Conservation (phyloP, 352 stramenopile genomes). For the Sclerospora graminicola region DNA sequence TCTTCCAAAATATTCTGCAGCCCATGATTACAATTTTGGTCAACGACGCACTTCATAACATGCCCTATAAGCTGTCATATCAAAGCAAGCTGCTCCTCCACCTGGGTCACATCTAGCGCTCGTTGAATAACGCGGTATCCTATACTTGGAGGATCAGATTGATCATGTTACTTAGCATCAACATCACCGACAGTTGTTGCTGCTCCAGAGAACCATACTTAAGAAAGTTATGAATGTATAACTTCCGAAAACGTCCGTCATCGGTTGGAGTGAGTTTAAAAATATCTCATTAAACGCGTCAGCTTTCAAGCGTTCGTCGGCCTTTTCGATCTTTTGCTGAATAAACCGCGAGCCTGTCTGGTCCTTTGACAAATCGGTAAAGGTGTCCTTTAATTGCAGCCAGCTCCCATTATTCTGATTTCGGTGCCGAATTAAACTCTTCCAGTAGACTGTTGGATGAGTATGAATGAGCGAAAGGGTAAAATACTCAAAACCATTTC, state of each 20-base stretch:
- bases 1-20: conserved; percentile 91
- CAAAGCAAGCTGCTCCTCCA: conserved; percentile 62
- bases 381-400: conserved; percentile 75
- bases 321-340: conserved; percentile 83
- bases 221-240: conserved; percentile 98
- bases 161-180: conserved; percentile 92
- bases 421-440: conserved; percentile 61
- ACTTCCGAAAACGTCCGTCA: conserved; percentile 97
- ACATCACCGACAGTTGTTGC: conserved; percentile 69
- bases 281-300: conserved; percentile 81
- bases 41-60: conserved; percentile 90
- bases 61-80: conserved; percentile 74
- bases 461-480: conserved; percentile 53
- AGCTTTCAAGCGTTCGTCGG: conserved; percentile 53
- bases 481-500: conserved; percentile 30
- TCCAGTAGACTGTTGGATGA: conserved; percentile 65
- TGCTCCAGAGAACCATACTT: conserved; percentile 88
- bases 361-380: conserved; percentile 78
- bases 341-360: conserved; percentile 82
- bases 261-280: conserved; percentile 63
- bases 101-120: conserved; percentile 63
- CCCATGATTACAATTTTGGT: conserved; percentile 98
- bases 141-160: conserved; percentile 93
- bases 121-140: conserved; percentile 97
- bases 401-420: conserved; percentile 77